Conservation (phyloP, 75 land plant species). For the Selaginella moellendorffii region DNA sequence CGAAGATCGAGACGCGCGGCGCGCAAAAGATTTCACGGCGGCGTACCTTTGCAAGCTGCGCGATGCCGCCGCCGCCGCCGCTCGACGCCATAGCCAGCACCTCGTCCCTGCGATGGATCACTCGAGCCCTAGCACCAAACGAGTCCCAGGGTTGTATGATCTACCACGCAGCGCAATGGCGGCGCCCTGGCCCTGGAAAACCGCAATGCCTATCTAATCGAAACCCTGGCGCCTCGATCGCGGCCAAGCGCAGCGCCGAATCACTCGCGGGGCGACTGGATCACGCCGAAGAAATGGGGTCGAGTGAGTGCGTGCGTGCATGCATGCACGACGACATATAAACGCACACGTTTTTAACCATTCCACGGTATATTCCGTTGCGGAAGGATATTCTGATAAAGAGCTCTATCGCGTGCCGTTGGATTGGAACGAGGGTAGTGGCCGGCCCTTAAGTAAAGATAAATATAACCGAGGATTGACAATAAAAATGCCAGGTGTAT, state of each 20-base stretch:
- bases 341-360: not conserved
- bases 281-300: not conserved
- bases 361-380: not conserved
- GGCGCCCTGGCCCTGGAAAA: not conserved
- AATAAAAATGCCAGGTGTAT: too few relatives aligned
- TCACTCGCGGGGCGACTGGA: not conserved
- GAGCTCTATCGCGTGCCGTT: too few relatives aligned
- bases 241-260: not conserved
- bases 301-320: not conserved
- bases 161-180: not conserved
- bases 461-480: too few relatives aligned
- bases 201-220: too few relatives aligned
- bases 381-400: too few relatives aligned
- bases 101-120: not conserved
- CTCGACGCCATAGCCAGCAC: not conserved
- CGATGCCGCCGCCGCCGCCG: not conserved
- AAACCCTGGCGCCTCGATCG: not conserved
- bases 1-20: not conserved
- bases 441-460: too few relatives aligned
- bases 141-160: too few relatives aligned
- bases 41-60: too few relatives aligned
- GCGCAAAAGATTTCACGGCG: too few relatives aligned
- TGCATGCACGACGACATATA: not conserved
- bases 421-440: too few relatives aligned
- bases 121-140: too few relatives aligned